Conservation (phyloP, 2,329 filamentous ascomycete species). For the Knufia fluminis region DNA sequence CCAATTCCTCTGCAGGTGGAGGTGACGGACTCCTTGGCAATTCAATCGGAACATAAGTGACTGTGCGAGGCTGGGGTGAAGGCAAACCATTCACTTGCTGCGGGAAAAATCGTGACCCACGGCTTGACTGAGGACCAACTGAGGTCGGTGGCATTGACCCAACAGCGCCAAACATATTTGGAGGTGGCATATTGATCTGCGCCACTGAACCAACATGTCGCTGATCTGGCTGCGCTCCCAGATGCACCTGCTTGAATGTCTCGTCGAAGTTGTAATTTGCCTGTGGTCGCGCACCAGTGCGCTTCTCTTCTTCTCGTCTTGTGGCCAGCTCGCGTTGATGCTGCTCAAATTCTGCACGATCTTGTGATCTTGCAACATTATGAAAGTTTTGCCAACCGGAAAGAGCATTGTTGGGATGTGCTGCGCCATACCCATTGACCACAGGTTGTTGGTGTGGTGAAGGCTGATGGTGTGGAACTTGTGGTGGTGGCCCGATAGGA, state of each 20-base stretch:
- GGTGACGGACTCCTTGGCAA: constrained; percentile 37
- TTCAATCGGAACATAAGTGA: constrained; percentile 27
- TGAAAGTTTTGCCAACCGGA: constrained; percentile 39
- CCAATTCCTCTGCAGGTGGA: constrained; percentile 49
- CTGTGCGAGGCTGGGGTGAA: constrained; percentile 28
- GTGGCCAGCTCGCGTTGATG: constrained; percentile 32
- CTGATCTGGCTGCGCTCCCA: constrained; percentile 32
- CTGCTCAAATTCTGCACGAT: constrained; percentile 34
- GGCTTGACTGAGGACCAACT: constrained; percentile 28
- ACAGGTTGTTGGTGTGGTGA: constrained; percentile 12
- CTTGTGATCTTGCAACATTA: constrained; percentile 30
- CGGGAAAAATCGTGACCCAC: constrained; percentile 43
- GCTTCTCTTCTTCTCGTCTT: constrained; percentile 30
- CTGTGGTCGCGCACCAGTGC: constrained; percentile 26
- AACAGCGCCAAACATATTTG: constrained; percentile 31
- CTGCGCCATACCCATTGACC: constrained; percentile 12
- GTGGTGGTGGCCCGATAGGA: constrained; percentile 40
- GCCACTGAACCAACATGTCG: constrained; percentile 31
- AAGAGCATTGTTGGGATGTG: constrained; percentile 27
- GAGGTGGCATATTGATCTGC: constrained; percentile 28
- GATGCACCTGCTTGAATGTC: constrained; percentile 39
- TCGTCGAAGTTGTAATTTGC: constrained; percentile 33
- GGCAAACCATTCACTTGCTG: constrained; percentile 16
- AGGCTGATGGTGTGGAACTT: constrained; percentile 24
- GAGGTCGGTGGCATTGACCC: constrained; percentile 30